Evolutionary conservation across 2,329 filamentous ascomycete genomes (phyloP).

Genomic region (Microcyclospora pomicola): DNA sequence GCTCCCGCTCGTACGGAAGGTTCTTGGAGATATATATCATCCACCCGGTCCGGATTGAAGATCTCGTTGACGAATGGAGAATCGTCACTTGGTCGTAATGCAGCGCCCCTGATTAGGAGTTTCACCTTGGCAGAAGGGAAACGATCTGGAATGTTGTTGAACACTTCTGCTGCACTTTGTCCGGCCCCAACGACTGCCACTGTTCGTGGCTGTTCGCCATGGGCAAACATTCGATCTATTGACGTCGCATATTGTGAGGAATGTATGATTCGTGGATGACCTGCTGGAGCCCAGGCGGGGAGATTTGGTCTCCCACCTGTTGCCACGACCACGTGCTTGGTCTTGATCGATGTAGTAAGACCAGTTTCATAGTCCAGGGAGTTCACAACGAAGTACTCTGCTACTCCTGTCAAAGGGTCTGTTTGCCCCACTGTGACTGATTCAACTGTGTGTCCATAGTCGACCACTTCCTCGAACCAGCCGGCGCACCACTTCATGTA

Average conservation of each 20-base stretch:
- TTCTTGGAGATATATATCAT: constrained; percentile 57
- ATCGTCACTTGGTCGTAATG: constrained; percentile 82
- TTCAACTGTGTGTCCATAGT: constrained; percentile 65
- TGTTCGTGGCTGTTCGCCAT: constrained; percentile 45
- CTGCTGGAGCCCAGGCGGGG: constrained; percentile 53
- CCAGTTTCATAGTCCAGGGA: constrained; percentile 50
- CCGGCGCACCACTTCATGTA: constrained; percentile 87
- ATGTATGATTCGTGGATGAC: constrained; percentile 65
- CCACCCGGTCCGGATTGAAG: constrained; percentile 79
- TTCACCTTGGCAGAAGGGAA: constrained; percentile 71
- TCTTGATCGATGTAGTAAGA: constrained; percentile 37
- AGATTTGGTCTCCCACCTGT: constrained; percentile 56
- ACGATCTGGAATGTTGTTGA: constrained; percentile 67
- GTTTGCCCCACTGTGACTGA: constrained; percentile 46
- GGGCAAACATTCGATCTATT: constrained; percentile 45
- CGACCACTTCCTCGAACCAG: constrained; percentile 59
- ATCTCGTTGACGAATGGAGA: constrained; percentile 96
- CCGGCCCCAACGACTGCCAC: constrained; percentile 80
- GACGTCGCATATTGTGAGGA: constrained; percentile 70
- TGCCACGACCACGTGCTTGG: constrained; percentile 57
- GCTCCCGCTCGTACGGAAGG: constrained; percentile 46
- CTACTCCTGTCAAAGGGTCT: constrained; percentile 37
- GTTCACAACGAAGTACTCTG: constrained; percentile 54
- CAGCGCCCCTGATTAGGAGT: constrained; percentile 69
- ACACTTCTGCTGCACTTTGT: constrained; percentile 91